Base-by-base conservation (phyloP, 768 basidiomycete genomes). In the Agrocybe praecox region DNA sequence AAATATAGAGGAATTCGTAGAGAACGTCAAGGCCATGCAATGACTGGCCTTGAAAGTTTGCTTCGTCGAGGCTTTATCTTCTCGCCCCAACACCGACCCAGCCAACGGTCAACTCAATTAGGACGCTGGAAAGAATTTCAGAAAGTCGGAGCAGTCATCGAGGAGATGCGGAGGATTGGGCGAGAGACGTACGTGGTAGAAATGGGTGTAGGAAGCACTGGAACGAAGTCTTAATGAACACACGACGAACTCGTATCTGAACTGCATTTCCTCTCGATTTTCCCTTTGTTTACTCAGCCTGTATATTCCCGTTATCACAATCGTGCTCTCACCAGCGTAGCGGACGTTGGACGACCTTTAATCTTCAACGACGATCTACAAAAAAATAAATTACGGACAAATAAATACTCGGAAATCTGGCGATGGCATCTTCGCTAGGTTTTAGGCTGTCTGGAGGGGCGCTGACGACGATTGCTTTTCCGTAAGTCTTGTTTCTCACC, bases 11-110 rank as follows among this genome's bases (percentile, higher is more conserved):
- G 84, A 86, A 61, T 90, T 90, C 61, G 81, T 88, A 1, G 72
- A 66, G 18, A 87, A 86, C 50, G 80, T 91, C 53, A 89, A 87
- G 65, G 79, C 76, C 18, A 89, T 90, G 89, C 87, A 90, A 63
- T 92, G 90, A 90, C 74, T 91, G 0, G 89, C 89, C 10, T 69
- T 91, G 58, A 76, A 80, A 53, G 70, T 88, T 6, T 69, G 89
- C 21, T 87, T 89, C 62, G 66, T 85, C 18, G 86, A 88, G 62
- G 72, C 79, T 12, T 40, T 80, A 5, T 59, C 55, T 23, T 40
- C 19, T n/a, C 14, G 22, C 15, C 5, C 17, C 15, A 24, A 19
- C n/a, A n/a, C n/a, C n/a, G n/a, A n/a, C 14, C 11, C 40, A 56
- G 24, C 32, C 49, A 9, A 46, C 53, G 57, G 51, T 24, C 7